Percentiles rank a stretch among this genome's conserved stretches.
These are phyloP conservation scores for Fragaria nilgerrensis DNA, from an alignment of 306 rosid genomes.

Conservation along the genomic window DNA sequence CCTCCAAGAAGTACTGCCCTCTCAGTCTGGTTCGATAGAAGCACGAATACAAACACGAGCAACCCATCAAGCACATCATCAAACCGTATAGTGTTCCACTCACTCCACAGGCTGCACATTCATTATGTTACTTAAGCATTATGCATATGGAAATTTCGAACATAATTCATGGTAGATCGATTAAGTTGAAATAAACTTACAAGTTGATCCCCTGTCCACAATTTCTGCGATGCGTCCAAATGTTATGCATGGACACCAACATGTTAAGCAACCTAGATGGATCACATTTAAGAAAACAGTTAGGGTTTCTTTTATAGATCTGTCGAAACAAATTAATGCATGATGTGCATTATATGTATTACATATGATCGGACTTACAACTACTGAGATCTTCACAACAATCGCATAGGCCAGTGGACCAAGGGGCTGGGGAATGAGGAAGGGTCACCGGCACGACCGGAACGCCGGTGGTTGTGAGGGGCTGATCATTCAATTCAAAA, in stretches of 20 bases:
- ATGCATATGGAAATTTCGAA: not conserved
- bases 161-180: not conserved
- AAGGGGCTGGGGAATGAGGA: conserved; percentile 29
- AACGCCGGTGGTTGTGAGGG: not conserved
- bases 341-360: too few relatives aligned
- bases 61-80: conserved; percentile 25
- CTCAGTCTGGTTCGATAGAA: conserved; percentile 45
- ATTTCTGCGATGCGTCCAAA: conserved; percentile 57
- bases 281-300: not conserved
- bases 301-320: not conserved
- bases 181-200: conserved; percentile 21
- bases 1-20: conserved; percentile 40
- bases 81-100: conserved; percentile 36
- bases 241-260: conserved; percentile 53
- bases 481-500: not conserved
- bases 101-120: conserved; percentile 44
- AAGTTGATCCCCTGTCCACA: conserved; percentile 41
- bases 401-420: conserved; percentile 51
- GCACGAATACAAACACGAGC: conserved; percentile 37
- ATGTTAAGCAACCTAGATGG: conserved; percentile 45
- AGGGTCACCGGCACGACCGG: not conserved
- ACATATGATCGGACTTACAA: conserved; percentile 30
- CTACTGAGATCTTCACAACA: conserved; percentile 36
- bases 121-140: not conserved
- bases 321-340: not conserved